These are phyloP conservation scores for Harringtonia aguacate DNA, from an alignment of 2,329 filamentous ascomycete genomes.

Conservation along the genomic window DNA sequence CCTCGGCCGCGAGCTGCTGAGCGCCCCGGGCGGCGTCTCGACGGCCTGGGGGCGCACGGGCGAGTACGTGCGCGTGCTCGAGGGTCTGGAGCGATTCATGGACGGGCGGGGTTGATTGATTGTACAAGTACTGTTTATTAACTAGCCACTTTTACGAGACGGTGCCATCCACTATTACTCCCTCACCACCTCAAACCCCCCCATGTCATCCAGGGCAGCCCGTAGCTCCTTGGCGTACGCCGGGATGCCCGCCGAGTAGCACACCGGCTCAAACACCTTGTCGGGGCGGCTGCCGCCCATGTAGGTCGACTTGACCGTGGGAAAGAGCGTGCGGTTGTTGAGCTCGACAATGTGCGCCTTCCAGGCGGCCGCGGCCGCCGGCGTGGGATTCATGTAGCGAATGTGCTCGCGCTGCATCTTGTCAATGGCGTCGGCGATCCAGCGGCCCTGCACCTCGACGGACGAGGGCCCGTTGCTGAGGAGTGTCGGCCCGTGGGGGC, in stretches of 20 bases:
- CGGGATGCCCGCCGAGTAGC: conserved; percentile 32
- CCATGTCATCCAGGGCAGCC: conserved; percentile 21
- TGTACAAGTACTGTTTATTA: too few relatives aligned
- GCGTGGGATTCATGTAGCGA: conserved; percentile 38
- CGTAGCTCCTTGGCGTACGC: conserved; percentile 22
- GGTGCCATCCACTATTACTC: too few relatives aligned
- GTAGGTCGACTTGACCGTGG: conserved; percentile 38
- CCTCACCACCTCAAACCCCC: conserved; percentile 20
- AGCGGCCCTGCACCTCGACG: conserved; percentile 44
- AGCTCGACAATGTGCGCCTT: conserved; percentile 35
- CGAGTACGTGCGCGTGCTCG: not conserved
- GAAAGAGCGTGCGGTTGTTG: conserved; percentile 35
- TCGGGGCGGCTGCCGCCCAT: conserved; percentile 46
- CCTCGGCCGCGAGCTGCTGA: not conserved
- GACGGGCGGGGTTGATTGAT: not conserved
- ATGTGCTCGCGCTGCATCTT: conserved; percentile 34
- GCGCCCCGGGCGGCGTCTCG: not conserved
- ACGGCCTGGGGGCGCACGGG: not conserved
- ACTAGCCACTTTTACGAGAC: too few relatives aligned
- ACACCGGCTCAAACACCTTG: conserved; percentile 40
- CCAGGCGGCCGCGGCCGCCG: conserved; percentile 35
- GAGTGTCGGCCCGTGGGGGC: conserved; percentile 44
- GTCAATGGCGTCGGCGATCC: conserved; percentile 39
- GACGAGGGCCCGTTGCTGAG: conserved; percentile 44
- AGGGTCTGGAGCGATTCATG: not conserved